Percentiles rank a stretch among this genome's conserved stretches.
Evolutionary conservation across 2,329 filamentous ascomycete species (phyloP).

Genomic region (Penicillium sp.): DNA sequence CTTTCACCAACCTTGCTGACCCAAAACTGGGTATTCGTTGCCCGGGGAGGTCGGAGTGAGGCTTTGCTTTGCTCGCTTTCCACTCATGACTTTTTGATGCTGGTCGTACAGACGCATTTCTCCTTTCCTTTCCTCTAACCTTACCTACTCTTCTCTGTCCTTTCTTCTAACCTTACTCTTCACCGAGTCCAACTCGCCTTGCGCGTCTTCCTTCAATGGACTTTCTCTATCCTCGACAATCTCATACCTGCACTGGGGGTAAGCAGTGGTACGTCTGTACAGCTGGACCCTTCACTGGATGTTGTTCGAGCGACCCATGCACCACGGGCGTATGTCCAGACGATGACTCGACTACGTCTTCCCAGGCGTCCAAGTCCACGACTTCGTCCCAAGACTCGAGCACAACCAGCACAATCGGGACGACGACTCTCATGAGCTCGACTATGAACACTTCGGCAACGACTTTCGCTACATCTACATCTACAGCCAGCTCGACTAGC

Average conservation of each 20-base stretch:
- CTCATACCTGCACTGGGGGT: conserved; percentile 14
- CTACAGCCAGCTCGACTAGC: not conserved
- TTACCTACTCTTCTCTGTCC: too few species aligned
- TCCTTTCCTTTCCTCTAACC: not conserved
- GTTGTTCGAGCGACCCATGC: conserved; percentile 33
- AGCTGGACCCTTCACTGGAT: conserved; percentile 25
- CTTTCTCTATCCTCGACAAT: conserved; percentile 8
- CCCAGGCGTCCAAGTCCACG: not conserved
- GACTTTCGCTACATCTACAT: not conserved
- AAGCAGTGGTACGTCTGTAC: conserved; percentile 28
- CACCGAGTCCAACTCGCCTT: not conserved
- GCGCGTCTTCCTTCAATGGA: conserved; percentile 2
- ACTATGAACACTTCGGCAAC: not conserved
- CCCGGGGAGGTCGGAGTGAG: not conserved
- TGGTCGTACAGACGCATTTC: too few species aligned
- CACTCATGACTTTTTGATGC: not conserved
- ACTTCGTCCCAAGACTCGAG: not conserved
- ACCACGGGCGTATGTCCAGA: conserved; percentile 28
- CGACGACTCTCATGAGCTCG: not conserved
- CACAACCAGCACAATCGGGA: not conserved
- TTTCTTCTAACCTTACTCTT: not conserved
- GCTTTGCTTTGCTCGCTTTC: not conserved
- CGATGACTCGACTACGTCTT: conserved; percentile 1
- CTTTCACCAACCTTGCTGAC: not conserved
- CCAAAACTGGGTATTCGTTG: not conserved